Conservation (phyloP, 2,329 filamentous ascomycete species). For the Epichloe gansuensis region DNA sequence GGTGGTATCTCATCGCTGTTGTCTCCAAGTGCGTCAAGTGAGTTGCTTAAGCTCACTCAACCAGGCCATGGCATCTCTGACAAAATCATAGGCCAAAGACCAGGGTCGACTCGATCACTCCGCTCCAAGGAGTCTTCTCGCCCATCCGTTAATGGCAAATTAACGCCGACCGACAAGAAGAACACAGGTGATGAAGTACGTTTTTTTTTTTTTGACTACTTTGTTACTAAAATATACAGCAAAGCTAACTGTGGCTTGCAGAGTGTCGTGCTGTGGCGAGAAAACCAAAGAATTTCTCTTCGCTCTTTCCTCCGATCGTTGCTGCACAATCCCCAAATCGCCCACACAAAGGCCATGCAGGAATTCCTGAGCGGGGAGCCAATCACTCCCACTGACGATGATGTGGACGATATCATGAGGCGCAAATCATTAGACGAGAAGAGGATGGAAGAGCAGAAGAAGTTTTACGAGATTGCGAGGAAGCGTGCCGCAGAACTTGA, state of each 20-base stretch:
- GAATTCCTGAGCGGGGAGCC: slow-evolving; percentile 70
- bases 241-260: slow-evolving; percentile 20
- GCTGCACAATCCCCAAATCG: slow-evolving; percentile 71
- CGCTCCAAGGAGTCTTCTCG: slow-evolving; percentile 19
- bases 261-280: slow-evolving; percentile 58
- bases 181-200: slow-evolving; percentile 15
- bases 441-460: slow-evolving; percentile 80
- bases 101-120: slow-evolving; percentile 19
- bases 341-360: slow-evolving; percentile 67
- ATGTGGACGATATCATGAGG: slow-evolving; percentile 65
- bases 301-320: slow-evolving; percentile 82
- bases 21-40: slow-evolving; percentile 13
- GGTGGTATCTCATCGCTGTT: slow-evolving; percentile 15
- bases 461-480: slow-evolving; percentile 90
- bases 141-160: slow-evolving; percentile 19
- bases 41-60: not conserved
- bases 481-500: slow-evolving; percentile 85
- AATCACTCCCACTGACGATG: slow-evolving; percentile 65
- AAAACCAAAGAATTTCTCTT: slow-evolving; percentile 82
- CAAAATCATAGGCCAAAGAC: not conserved
- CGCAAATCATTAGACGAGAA: slow-evolving; percentile 77
- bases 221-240: not conserved
- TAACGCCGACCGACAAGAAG: slow-evolving; percentile 11
- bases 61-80: not conserved
- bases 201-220: not conserved